These are phyloP conservation scores for Pythium aphanidermatum DNA, from an alignment of 352 stramenopile species.

Conservation along the genomic window DNA sequence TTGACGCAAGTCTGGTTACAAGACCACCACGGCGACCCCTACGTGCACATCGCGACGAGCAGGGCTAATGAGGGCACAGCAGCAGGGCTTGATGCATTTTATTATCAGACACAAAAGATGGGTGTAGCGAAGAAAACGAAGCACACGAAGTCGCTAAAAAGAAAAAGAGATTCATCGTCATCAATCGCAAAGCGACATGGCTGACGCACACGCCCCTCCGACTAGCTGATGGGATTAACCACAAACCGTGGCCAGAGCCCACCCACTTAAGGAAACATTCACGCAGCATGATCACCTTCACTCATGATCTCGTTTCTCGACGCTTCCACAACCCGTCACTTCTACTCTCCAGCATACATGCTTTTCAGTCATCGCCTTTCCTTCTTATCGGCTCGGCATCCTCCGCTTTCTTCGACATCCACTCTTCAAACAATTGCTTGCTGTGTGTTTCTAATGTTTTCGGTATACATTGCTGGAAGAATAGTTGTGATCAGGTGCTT, in stretches of 20 bases:
- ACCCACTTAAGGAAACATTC: no score
- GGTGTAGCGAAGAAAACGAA: conserved; percentile 40
- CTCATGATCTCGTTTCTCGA: no score
- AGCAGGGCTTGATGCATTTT: conserved; percentile 26
- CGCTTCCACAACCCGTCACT: no score
- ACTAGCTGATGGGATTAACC: no score
- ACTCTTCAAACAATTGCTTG: conserved; percentile 9
- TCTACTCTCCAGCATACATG: background rate
- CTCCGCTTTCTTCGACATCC: conserved; percentile 35
- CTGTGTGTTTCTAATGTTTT: conserved; percentile 11
- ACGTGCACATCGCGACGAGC: no score
- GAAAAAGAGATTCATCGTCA: conserved; percentile 20
- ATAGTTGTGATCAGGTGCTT: background rate
- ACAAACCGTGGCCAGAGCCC: no score
- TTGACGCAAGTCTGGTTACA: conserved; percentile 55
- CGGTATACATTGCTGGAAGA: conserved; percentile 1
- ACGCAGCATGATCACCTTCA: no score
- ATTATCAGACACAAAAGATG: conserved; percentile 58
- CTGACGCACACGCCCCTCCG: no score
- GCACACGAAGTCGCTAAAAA: conserved; percentile 28
- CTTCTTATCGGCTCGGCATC: conserved; percentile 24
- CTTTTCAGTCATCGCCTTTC: conserved; percentile 1
- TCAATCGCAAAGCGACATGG: no score
- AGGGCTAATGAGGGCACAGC: conserved; percentile 1
- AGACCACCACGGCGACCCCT: conserved; percentile 13